Evolutionary conservation across 306 rosid genomes (phyloP), one percentile per base, ranked within the genome.

Genomic region (Lagenaria siceraria): DNA sequence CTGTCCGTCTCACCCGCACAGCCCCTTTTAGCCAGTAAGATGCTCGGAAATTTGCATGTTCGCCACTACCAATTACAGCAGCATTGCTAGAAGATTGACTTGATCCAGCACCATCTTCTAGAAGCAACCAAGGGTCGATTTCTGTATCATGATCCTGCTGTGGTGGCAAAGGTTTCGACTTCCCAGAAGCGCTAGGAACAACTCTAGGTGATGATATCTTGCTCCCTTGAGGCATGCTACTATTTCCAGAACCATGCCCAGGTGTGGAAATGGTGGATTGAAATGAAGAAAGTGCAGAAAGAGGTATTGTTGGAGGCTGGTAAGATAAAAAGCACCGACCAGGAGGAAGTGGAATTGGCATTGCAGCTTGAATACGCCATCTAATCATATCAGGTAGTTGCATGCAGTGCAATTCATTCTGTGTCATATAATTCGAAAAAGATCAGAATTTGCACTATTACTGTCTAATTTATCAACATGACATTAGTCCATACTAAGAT

Each of bases 91-190:
- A 82, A 55, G 91, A 86, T 40, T 87, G 90, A 80, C 90, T 89
- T 46, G 97, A 89, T 74, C 97, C 98, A n/a, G 97, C 87, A 2
- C 99, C 93, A 56, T 95, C 99, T 89, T 95, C 99, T 82, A 92
- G 83, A 60, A 95, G 92, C 8, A 81, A 86, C 99, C 99, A 92
- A 51, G 97, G 99, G 85, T 95, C 99, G 74, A 90, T 78, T 49
- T 90, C 98, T 79, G 84, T 76, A 69, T 90, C 96, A 60, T 61
- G 76, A 73, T 88, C 96, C 80, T 78, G 97, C 31, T 74, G 82
- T 42, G 62, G 60, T 22, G 84, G 81, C 82, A 78, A 63, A 36
- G 82, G 82, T 81, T 89, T 95, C 21, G 84, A 86, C 90, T 95
- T 95, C 64, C 87, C 97, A 0, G 91, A 56, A 61, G 77, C 63